Conservation (phyloP, 108 stramenopile genomes). For the Cyclostephanos invisitatus region DNA sequence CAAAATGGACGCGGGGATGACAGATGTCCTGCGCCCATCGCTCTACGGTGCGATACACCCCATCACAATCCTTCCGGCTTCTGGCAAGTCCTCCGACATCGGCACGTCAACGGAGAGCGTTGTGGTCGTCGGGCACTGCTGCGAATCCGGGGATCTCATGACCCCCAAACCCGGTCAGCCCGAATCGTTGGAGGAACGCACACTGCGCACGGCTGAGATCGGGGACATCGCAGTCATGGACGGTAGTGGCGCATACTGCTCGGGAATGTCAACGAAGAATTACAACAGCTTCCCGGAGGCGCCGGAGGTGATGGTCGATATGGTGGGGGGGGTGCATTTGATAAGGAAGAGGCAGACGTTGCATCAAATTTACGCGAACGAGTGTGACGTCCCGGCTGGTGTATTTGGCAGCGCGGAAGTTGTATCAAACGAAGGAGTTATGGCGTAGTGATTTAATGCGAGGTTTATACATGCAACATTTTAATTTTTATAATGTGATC, state of each 20-base stretch:
- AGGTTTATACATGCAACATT: neutral
- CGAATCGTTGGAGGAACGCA: slow-evolving; percentile 84
- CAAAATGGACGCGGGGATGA: slow-evolving; percentile 98
- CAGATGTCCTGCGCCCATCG: slow-evolving; percentile 97
- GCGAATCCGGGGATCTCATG: slow-evolving; percentile 97
- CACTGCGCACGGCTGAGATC: slow-evolving; percentile 77
- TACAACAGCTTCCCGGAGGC: slow-evolving; percentile 99
- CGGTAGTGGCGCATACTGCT: slow-evolving; percentile 96
- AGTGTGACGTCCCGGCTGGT: slow-evolving; percentile 47
- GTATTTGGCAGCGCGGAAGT: slow-evolving; percentile 27
- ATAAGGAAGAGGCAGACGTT: slow-evolving; percentile 89
- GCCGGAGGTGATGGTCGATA: slow-evolving; percentile 76
- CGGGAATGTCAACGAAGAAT: slow-evolving; percentile 97
- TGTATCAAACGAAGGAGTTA: neutral
- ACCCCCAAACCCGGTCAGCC: slow-evolving; percentile 94
- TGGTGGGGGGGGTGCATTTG: slow-evolving; percentile 74
- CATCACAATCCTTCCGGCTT: slow-evolving; percentile 83
- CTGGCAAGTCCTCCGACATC: slow-evolving; percentile 65
- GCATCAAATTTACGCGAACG: slow-evolving; percentile 89
- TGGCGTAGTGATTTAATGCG: neutral
- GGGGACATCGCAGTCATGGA: slow-evolving; percentile 95
- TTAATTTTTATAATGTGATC: neutral
- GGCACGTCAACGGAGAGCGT: slow-evolving; percentile 76
- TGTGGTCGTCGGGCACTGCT: slow-evolving; percentile 98
- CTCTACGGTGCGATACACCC: slow-evolving; percentile 97